Evolutionary conservation across 495 filamentous ascomycete species (phyloP).

Genomic region (Penicillium canariense): DNA sequence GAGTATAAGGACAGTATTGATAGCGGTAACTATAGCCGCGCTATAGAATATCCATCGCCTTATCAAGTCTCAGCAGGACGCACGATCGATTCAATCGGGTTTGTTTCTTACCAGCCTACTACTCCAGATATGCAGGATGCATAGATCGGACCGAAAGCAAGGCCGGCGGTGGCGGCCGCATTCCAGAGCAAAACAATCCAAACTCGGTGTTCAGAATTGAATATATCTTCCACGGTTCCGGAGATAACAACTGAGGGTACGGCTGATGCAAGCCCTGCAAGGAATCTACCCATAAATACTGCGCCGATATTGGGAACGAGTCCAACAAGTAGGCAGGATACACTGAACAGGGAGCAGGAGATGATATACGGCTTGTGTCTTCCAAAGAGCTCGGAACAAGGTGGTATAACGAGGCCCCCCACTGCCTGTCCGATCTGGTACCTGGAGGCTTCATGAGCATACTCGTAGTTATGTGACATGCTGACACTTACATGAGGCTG

Average conservation of each 20-base stretch:
- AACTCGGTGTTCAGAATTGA: constrained; percentile 37
- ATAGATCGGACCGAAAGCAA: constrained; percentile 43
- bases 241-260: constrained; percentile 44
- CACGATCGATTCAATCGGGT: constrained; percentile 4
- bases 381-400: constrained; percentile 47
- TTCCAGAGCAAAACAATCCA: constrained; percentile 48
- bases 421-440: constrained; percentile 49
- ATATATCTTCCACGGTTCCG: constrained; percentile 53
- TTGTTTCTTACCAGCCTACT: constrained; percentile 32
- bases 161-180: constrained; percentile 35
- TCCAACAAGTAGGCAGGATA: constrained; percentile 39
- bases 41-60: constrained; percentile 46
- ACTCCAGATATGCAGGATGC: constrained; percentile 44
- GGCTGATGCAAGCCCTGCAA: constrained; percentile 44
- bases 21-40: constrained; percentile 35
- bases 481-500: neutral
- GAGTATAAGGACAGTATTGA: constrained; percentile 30
- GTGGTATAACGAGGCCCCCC: constrained; percentile 46
- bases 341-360: constrained; percentile 33
- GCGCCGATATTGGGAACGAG: constrained; percentile 26
- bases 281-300: constrained; percentile 34
- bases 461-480: too few relatives aligned
- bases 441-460: too few relatives aligned
- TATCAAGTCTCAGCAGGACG: neutral
- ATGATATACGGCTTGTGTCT: constrained; percentile 43